Conservation (phyloP, 2,329 filamentous ascomycete species). For the Seiridium unicorne region DNA sequence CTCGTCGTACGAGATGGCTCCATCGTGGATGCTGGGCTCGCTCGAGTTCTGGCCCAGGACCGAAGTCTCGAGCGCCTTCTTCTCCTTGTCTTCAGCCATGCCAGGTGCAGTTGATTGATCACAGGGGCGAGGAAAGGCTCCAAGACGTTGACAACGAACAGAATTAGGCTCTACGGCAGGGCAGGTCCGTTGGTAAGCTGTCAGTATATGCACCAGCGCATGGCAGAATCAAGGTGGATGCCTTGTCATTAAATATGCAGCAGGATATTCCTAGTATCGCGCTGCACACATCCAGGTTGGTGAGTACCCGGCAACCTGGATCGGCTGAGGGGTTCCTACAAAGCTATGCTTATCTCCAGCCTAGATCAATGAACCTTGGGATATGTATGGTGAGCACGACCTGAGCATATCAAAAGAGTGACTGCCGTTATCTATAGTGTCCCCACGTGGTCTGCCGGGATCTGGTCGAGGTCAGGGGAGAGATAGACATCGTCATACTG, state of each 20-base stretch:
- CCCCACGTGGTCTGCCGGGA: background rate
- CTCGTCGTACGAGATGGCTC: constrained; percentile 1
- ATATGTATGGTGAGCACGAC: background rate
- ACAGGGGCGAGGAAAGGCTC: background rate
- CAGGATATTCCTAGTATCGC: no score
- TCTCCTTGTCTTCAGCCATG: background rate
- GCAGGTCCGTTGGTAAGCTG: no score
- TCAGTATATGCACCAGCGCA: no score
- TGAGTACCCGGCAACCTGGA: background rate
- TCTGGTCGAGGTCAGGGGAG: background rate
- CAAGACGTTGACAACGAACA: no score
- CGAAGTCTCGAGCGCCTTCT: background rate
- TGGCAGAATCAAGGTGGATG: no score
- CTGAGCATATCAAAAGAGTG: background rate
- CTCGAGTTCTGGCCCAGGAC: background rate
- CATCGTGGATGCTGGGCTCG: background rate
- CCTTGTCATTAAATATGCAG: background rate
- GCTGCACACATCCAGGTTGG: background rate
- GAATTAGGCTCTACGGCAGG: no score
- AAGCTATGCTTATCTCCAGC: background rate
- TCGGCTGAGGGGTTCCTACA: background rate
- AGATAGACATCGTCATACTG: background rate
- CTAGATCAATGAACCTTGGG: no score
- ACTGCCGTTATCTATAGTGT: background rate
- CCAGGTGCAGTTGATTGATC: background rate